Percentiles rank a stretch among this genome's conserved stretches.
These are phyloP conservation scores for Blastobotrys proliferans DNA, from an alignment of 1,139 yeast genomes.

Conservation along the genomic window DNA sequence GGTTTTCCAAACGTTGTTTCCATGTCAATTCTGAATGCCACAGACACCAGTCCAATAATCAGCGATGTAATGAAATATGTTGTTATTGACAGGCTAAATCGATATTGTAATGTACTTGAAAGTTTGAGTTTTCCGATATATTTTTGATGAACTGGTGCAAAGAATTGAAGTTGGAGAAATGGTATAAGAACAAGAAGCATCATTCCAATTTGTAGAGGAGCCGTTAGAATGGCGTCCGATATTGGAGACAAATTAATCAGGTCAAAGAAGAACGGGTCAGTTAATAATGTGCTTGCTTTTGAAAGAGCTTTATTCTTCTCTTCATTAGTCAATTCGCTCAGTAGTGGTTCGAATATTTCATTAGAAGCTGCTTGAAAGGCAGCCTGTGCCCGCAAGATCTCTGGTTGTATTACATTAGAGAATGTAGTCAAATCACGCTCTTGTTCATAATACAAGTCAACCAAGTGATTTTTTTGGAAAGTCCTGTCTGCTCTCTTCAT, in stretches of 20 bases:
- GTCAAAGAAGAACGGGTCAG: slow-evolving; percentile 15
- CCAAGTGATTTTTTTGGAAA: slow-evolving; percentile 26
- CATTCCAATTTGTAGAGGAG: slow-evolving; percentile 47
- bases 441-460: slow-evolving; percentile 45
- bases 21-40: slow-evolving; percentile 56
- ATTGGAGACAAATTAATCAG: slow-evolving; percentile 14
- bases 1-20: slow-evolving; percentile 50
- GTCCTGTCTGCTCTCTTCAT: slow-evolving; percentile 13
- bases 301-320: slow-evolving; percentile 7
- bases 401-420: slow-evolving; percentile 33
- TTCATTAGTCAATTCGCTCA: slow-evolving; percentile 13
- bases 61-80: slow-evolving; percentile 52
- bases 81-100: slow-evolving; percentile 45
- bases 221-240: slow-evolving; percentile 13
- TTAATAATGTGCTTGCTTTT: slow-evolving; percentile 14
- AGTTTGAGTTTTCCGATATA: slow-evolving; percentile 45
- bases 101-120: slow-evolving; percentile 45
- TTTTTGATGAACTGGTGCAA: slow-evolving; percentile 49
- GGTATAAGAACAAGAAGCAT: slow-evolving; percentile 71
- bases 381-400: slow-evolving; percentile 35
- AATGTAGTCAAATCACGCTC: slow-evolving; percentile 45
- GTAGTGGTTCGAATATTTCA: slow-evolving; percentile 16
- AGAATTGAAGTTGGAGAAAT: slow-evolving; percentile 55
- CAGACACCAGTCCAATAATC: slow-evolving; percentile 54
- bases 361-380: slow-evolving; percentile 16